Evolutionary conservation across 2,329 filamentous ascomycete species (phyloP).

Genomic region (Magnaporthiopsis rhizophila): DNA sequence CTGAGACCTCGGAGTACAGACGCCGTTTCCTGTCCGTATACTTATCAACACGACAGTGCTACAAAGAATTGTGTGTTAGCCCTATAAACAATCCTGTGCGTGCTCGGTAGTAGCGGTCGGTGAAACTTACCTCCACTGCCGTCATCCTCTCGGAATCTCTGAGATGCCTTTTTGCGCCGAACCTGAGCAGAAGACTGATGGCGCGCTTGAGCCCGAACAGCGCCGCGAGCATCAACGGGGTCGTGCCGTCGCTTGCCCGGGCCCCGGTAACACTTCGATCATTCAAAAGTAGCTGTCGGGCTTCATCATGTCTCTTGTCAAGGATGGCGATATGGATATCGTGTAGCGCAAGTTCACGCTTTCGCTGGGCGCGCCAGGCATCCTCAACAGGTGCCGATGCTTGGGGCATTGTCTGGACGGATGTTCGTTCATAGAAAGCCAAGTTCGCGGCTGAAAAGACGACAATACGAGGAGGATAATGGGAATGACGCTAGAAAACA

Average conservation of each 20-base stretch:
- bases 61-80: neutral
- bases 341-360: neutral
- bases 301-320: neutral
- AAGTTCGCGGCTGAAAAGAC: neutral
- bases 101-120: neutral
- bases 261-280: neutral
- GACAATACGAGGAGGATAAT: neutral
- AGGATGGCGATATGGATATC: neutral
- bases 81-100: neutral
- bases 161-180: fast-evolving
- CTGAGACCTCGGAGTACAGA: neutral
- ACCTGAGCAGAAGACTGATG: neutral
- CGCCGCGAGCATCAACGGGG: slow-evolving; percentile 1
- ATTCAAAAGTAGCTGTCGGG: neutral
- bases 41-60: neutral
- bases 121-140: neutral
- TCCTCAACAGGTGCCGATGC: neutral
- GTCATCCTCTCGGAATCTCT: neutral
- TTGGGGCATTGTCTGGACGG: neutral
- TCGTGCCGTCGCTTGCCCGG: neutral
- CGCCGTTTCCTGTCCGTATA: neutral
- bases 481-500: neutral
- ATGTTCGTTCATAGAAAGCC: no score
- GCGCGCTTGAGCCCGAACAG: neutral
- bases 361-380: no score